Conservation (phyloP, 106 monocot genomes). For the Hemerocallis citrina region DNA sequence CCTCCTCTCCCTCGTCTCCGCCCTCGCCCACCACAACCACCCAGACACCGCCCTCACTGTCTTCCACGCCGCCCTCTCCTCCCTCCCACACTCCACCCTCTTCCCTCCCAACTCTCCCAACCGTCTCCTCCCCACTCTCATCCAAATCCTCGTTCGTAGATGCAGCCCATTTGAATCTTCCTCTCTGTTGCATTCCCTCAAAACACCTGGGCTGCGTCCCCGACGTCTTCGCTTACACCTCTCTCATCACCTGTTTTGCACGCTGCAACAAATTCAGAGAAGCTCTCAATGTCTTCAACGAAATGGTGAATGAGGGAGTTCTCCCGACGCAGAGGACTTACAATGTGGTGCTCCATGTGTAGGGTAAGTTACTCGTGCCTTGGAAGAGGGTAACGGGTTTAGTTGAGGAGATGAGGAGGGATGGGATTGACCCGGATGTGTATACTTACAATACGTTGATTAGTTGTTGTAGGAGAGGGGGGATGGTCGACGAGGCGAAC, state of each 20-base stretch:
- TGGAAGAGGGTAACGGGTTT: constrained; percentile 57
- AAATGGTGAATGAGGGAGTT: constrained; percentile 47
- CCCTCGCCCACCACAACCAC: constrained; percentile 40
- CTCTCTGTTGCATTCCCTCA: constrained; percentile 23
- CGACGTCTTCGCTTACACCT: constrained; percentile 75
- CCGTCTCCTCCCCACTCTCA: constrained; percentile 44
- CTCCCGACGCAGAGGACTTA: constrained; percentile 74
- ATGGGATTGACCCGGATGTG: constrained; percentile 57
- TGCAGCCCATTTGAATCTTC: constrained; percentile 38
- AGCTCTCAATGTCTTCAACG: constrained; percentile 46
- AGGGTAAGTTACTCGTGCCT: constrained; percentile 59
- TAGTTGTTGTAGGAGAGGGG: constrained; percentile 69
- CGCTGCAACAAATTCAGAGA: constrained; percentile 45
- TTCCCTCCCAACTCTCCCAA: constrained; percentile 39
- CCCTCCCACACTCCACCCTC: constrained; percentile 24
- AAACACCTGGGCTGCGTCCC: constrained; percentile 7
- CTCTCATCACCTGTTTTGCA: constrained; percentile 62
- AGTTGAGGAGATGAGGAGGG: constrained; percentile 54
- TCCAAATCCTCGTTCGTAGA: constrained; percentile 50
- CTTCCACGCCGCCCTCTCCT: too few species aligned
- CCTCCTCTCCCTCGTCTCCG: constrained; percentile 4
- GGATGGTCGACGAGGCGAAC: constrained; percentile 55
- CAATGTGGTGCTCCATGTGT: constrained; percentile 78
- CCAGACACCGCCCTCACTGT: constrained; percentile 41
- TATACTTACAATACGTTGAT: constrained; percentile 98